Conservation (phyloP, 1,139 yeast species). For the Protomyces gravidus region DNA sequence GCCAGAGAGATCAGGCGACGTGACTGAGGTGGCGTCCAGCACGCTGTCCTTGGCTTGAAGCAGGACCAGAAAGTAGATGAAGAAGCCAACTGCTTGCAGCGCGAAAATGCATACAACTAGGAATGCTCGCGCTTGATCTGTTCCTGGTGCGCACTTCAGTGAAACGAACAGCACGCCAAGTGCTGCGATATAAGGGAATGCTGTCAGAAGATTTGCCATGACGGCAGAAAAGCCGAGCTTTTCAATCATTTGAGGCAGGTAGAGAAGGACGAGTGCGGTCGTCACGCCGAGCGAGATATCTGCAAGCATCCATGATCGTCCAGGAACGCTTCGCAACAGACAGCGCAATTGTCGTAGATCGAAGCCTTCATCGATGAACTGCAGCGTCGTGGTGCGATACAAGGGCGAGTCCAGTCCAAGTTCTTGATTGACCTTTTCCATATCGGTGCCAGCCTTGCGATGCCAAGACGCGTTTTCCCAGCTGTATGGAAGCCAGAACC, state of each 20-base stretch:
- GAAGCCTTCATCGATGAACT: not conserved
- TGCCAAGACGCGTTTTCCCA: not conserved
- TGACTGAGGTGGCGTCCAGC: not conserved
- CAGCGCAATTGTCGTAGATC: not conserved
- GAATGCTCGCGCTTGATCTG: not conserved
- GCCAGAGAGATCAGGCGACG: not conserved
- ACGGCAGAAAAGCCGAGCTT: not conserved
- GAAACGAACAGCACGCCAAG: not conserved
- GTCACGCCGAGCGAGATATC: not conserved
- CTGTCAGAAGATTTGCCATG: not conserved
- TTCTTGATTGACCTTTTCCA: not conserved
- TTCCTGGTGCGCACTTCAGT: not conserved
- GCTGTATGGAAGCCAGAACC: not conserved
- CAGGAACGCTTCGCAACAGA: not conserved
- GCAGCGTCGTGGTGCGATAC: not conserved
- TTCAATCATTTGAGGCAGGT: not conserved
- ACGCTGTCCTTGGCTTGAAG: not conserved
- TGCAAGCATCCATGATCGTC: not conserved
- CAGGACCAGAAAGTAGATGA: not conserved
- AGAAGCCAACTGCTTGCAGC: not conserved
- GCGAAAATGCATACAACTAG: not conserved
- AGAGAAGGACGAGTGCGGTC: not conserved
- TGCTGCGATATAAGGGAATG: not conserved
- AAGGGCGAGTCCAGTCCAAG: not conserved
- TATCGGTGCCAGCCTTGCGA: not conserved